Conservation (phyloP, 2,329 filamentous ascomycete species). For the Monilinia fructicola region DNA sequence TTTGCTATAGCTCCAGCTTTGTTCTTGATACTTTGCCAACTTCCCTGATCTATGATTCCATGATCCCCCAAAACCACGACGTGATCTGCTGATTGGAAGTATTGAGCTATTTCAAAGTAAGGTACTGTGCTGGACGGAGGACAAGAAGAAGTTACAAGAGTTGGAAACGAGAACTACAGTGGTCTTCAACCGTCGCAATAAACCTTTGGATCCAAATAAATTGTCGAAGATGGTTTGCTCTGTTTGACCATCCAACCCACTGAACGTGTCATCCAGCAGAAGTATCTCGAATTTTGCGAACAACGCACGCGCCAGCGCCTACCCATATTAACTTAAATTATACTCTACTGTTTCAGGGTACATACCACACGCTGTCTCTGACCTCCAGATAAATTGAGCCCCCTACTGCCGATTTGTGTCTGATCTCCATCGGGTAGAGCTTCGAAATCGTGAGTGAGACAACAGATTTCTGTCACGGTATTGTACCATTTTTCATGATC, state of each 20-base stretch:
- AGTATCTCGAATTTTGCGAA: slow-evolving; percentile 45
- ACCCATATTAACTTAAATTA: not conserved
- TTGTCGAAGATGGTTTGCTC: too few relatives aligned
- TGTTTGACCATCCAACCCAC: slow-evolving; percentile 33
- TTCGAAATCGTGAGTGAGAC: slow-evolving; percentile 36
- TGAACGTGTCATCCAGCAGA: slow-evolving; percentile 50
- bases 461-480: slow-evolving; percentile 35
- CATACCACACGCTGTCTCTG: slow-evolving; percentile 46
- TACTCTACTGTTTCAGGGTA: not conserved
- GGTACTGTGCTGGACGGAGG: not conserved
- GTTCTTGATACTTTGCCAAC: too few relatives aligned
- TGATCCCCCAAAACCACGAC: slow-evolving; percentile 41
- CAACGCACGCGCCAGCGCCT: slow-evolving; percentile 48
- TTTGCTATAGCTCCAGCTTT: too few relatives aligned
- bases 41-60: not conserved
- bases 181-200: slow-evolving; percentile 43
- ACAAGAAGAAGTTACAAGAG: slow-evolving; percentile 38
- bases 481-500: slow-evolving; percentile 39
- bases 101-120: slow-evolving; percentile 38
- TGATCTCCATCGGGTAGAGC: slow-evolving; percentile 42
- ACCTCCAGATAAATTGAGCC: slow-evolving; percentile 46
- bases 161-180: slow-evolving; percentile 48
- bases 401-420: slow-evolving; percentile 45
- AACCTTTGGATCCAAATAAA: slow-evolving; percentile 43
- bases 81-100: slow-evolving; percentile 44